phyloP scores from a whole-genome alignment of 31 red algal species.

The Porphyra umbilicalis region DNA sequence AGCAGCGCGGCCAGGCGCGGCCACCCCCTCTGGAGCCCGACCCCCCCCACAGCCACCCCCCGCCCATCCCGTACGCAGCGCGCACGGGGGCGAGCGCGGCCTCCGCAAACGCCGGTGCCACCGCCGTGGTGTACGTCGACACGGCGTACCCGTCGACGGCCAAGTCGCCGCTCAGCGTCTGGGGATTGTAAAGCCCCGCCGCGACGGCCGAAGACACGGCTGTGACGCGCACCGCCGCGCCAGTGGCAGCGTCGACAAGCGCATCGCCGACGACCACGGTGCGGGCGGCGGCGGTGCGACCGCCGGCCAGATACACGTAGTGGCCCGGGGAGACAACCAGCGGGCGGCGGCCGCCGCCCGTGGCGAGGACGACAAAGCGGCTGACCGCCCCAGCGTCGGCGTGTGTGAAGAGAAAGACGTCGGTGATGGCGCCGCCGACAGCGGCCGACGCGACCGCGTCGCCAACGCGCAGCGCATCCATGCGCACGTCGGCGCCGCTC shows the following conservation, averaged over 20 bases:
- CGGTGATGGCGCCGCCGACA: slow-evolving; percentile 6
- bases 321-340: slow-evolving; percentile 23
- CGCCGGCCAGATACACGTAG: slow-evolving; percentile 34
- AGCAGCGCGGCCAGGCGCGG: background rate
- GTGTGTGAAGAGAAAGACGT: slow-evolving; percentile 34
- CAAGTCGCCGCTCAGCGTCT: slow-evolving; percentile 39
- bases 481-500: slow-evolving; percentile 3
- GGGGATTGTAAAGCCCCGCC: slow-evolving; percentile 57
- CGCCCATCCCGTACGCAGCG: background rate
- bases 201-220: slow-evolving; percentile 2
- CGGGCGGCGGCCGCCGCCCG: background rate
- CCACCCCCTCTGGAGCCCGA: background rate
- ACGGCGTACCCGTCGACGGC: slow-evolving; percentile 39
- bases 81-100: slow-evolving; percentile 35
- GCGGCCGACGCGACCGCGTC: slow-evolving; percentile 10
- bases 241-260: slow-evolving; percentile 8
- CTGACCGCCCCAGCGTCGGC: background rate
- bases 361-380: slow-evolving; percentile 15
- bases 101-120: slow-evolving; percentile 11
- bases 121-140: slow-evolving; percentile 29
- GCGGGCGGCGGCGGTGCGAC: slow-evolving; percentile 8
- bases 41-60: no score
- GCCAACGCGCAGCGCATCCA: slow-evolving; percentile 14
- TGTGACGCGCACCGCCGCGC: slow-evolving; percentile 2
- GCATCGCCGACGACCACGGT: slow-evolving; percentile 9